These are phyloP conservation scores for Termitomyces sp. DNA, from an alignment of 768 basidiomycete genomes.

Conservation along the genomic window DNA sequence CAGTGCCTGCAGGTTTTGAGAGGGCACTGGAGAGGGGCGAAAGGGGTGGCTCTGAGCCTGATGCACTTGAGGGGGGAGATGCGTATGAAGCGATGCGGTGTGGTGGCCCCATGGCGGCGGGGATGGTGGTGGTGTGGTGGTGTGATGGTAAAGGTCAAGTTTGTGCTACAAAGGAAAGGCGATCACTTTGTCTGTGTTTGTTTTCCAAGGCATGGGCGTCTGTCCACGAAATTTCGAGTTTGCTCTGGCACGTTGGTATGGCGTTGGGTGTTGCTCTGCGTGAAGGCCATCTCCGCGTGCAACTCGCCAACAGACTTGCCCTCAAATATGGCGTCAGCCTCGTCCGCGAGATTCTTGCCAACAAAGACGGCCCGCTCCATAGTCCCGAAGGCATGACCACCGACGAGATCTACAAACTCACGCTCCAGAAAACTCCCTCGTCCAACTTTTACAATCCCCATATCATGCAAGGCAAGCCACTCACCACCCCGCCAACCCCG, in stretches of 20 bases:
- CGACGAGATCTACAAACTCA: constrained; percentile 31
- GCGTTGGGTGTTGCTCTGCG: not conserved
- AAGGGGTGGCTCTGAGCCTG: constrained; percentile 6
- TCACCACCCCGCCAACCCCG: not conserved
- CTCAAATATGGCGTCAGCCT: constrained; percentile 19
- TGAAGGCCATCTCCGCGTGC: constrained; percentile 1
- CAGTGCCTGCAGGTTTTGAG: constrained; percentile 24
- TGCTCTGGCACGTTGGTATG: not conserved
- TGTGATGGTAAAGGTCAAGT: not conserved
- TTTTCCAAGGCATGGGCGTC: not conserved
- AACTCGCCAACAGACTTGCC: constrained; percentile 9
- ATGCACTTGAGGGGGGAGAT: constrained; percentile 12
- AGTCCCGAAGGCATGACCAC: constrained; percentile 24
- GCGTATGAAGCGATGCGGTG: constrained; percentile 18
- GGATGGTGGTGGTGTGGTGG: not conserved
- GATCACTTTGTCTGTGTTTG: constrained; percentile 8
- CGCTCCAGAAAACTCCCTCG: constrained; percentile 22
- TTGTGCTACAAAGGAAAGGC: not conserved
- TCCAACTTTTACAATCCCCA: constrained; percentile 22
- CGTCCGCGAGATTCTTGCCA: constrained; percentile 24
- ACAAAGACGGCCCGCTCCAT: constrained; percentile 15
- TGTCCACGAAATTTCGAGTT: constrained; percentile 3
- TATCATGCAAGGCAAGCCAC: not conserved
- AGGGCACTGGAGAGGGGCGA: constrained; percentile 12
- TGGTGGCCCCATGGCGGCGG: constrained; percentile 23